Conservation (phyloP, 306 rosid species). For the Hippophae rhamnoides region DNA sequence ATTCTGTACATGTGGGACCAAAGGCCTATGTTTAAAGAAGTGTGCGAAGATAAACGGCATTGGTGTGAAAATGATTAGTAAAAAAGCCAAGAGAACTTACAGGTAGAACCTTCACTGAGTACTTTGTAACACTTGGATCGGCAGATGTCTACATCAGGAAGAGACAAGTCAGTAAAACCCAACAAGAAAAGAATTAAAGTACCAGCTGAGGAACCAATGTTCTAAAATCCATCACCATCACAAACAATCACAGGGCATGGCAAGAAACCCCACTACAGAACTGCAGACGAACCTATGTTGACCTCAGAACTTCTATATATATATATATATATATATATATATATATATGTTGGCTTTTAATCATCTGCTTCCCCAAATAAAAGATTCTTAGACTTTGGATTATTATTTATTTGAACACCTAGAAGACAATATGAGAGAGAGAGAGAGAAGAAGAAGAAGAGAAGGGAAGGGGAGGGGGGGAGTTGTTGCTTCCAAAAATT, state of each 20-base stretch:
- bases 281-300: not conserved
- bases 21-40: not conserved
- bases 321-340: too few species aligned
- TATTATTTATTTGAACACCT: not conserved
- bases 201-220: not conserved
- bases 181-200: not conserved
- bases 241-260: not conserved
- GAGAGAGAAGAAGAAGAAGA: too few species aligned
- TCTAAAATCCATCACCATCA: not conserved
- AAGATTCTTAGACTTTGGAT: too few species aligned
- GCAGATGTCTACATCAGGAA: constrained; percentile 47
- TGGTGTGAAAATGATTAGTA: not conserved
- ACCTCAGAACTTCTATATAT: not conserved
- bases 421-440: too few species aligned
- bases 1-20: too few species aligned
- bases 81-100: constrained; percentile 40
- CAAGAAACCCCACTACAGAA: not conserved
- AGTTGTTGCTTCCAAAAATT: too few species aligned
- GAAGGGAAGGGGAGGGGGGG: too few species aligned
- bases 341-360: too few species aligned
- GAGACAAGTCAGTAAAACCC: not conserved
- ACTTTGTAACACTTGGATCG: constrained; percentile 62
- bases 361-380: not conserved
- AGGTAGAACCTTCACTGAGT: constrained; percentile 79
- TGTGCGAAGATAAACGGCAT: not conserved